Conservation (phyloP, 345 rosid genomes). For the Eucalyptus cloeziana region DNA sequence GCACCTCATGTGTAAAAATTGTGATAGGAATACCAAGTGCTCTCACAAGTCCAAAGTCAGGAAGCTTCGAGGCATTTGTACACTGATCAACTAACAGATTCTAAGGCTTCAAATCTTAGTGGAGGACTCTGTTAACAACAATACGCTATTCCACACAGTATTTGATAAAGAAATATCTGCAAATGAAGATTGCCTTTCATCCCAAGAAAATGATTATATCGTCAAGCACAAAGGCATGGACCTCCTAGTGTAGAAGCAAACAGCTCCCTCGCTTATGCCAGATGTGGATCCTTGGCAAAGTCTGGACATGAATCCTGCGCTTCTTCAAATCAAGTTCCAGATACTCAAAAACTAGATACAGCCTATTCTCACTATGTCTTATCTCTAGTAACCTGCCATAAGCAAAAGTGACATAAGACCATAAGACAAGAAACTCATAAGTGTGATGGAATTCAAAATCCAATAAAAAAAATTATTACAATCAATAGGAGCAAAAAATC, state of each 20-base stretch:
- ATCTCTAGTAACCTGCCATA: slow-evolving; percentile 85
- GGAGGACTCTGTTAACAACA: slow-evolving; percentile 99
- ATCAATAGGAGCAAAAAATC: neutral
- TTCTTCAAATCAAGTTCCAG: slow-evolving; percentile 96
- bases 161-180: slow-evolving; percentile 90
- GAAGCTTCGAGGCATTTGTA: slow-evolving; percentile 86
- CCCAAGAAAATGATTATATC: neutral
- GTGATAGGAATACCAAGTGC: slow-evolving; percentile 97
- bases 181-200: neutral
- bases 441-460: neutral
- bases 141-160: slow-evolving; percentile 88
- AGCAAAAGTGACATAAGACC: neutral
- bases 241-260: neutral
- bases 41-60: slow-evolving; percentile 96
- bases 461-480: neutral
- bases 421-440: neutral
- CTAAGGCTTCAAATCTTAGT: slow-evolving; percentile 95
- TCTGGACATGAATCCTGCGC: slow-evolving; percentile 93
- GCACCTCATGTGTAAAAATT: slow-evolving; percentile 96
- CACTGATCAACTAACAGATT: slow-evolving; percentile 87
- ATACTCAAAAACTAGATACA: slow-evolving; percentile 95
- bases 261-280: slow-evolving; percentile 51
- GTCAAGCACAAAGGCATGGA: neutral
- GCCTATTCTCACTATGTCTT: slow-evolving; percentile 85
- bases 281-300: slow-evolving; percentile 67